Conservation (phyloP, 2,329 filamentous ascomycete species). For the Ilyonectria sp. region DNA sequence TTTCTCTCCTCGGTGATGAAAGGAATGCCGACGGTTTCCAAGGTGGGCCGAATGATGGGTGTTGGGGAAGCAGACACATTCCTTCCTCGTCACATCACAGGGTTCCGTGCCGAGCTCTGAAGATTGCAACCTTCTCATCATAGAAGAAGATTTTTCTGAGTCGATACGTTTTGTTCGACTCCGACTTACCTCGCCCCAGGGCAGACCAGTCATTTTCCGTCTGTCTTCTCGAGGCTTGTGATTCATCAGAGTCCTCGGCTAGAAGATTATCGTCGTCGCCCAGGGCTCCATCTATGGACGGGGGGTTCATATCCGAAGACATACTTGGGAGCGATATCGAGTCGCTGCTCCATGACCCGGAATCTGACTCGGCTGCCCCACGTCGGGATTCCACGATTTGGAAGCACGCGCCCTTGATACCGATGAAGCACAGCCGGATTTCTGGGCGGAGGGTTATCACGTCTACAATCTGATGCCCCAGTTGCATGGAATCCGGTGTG, state of each 20-base stretch:
- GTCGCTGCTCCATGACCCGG: constrained; percentile 27
- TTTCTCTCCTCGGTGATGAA: constrained; percentile 15
- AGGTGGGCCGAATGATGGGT: background rate
- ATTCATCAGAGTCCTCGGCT: constrained; percentile 29
- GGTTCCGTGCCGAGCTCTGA: constrained; percentile 28
- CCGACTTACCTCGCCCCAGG: background rate
- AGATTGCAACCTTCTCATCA: constrained; percentile 34
- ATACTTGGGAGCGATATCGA: constrained; percentile 15
- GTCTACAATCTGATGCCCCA: constrained; percentile 32
- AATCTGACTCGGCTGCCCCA: constrained; percentile 20
- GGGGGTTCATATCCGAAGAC: constrained; percentile 18
- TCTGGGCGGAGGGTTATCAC: constrained; percentile 34
- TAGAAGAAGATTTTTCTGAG: constrained; percentile 28
- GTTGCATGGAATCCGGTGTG: constrained; percentile 11
- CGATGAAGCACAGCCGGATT: constrained; percentile 26
- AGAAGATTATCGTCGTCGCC: constrained; percentile 23
- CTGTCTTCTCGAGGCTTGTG: constrained; percentile 28
- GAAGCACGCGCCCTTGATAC: constrained; percentile 26
- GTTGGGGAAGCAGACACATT: background rate
- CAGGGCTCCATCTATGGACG: constrained; percentile 20
- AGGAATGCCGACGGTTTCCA: background rate
- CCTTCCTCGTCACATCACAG: constrained; percentile 21
- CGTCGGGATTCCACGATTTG: constrained; percentile 29
- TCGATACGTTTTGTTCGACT: constrained; percentile 24
- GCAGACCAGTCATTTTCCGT: constrained; percentile 14